These are phyloP conservation scores for Capsella rubella DNA, from an alignment of 441 rosid genomes.

Conservation along the genomic window DNA sequence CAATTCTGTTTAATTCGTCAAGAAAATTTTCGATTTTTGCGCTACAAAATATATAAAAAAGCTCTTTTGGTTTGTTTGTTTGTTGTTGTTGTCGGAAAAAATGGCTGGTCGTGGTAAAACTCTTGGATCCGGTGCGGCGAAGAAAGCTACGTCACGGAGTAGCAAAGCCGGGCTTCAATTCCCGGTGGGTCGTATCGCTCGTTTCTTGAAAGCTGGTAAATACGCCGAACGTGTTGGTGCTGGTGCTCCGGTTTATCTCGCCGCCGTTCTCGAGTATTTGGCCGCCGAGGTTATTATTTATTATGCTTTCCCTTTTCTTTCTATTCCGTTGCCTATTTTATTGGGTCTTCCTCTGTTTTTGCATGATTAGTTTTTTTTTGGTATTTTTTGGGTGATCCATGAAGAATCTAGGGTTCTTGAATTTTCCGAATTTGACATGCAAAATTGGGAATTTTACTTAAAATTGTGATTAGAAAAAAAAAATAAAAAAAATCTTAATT, in stretches of 20 bases:
- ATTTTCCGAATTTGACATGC: background rate
- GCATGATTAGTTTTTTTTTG: background rate
- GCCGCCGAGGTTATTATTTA: constrained; percentile 72
- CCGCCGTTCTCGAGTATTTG: constrained; percentile 90
- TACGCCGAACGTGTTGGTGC: constrained; percentile 98
- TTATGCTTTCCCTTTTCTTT: background rate
- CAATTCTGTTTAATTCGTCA: background rate
- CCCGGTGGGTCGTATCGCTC: constrained; percentile 94
- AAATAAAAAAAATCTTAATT: background rate
- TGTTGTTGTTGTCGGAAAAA: background rate
- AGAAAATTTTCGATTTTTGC: background rate
- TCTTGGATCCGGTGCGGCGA: constrained; percentile 81
- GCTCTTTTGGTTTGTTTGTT: background rate
- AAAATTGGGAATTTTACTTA: background rate
- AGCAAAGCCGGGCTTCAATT: constrained; percentile 97
- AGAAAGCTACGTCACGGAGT: constrained; percentile 94
- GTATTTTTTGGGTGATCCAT: too few species aligned
- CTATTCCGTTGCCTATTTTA: background rate
- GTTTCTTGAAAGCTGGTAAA: constrained; percentile 95
- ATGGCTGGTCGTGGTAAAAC: constrained; percentile 98
- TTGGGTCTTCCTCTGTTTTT: constrained; percentile 8
- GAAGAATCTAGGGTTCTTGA: constrained; percentile 43
- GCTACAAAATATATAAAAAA: background rate
- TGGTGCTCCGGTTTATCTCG: constrained; percentile 96
- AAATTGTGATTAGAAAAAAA: background rate